These are phyloP conservation scores for Saccharomycopsis fibuligera DNA, from an alignment of 805 yeast genomes.

Conservation along the genomic window DNA sequence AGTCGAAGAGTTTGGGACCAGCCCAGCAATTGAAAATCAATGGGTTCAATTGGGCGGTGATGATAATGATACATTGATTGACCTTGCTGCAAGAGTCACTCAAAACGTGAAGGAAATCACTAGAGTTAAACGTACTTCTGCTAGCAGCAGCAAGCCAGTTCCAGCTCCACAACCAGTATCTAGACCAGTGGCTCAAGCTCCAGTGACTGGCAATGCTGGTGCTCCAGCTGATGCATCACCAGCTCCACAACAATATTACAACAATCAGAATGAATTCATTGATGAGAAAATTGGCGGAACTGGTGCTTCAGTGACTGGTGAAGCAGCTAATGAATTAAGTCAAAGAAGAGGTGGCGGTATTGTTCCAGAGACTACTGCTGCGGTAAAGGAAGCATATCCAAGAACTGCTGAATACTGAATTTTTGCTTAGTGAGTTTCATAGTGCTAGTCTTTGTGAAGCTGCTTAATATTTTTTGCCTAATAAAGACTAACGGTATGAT, in stretches of 20 bases:
- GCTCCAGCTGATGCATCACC: too few species aligned
- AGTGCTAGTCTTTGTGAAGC: too few species aligned
- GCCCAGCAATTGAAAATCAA: conserved; percentile 5
- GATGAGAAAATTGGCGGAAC: conserved; percentile 8
- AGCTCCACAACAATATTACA: background rate
- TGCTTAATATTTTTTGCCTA: too few species aligned
- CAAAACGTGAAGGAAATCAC: conserved; percentile 14
- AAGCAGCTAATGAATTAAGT: background rate
- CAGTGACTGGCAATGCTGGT: background rate
- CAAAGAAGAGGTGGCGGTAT: conserved; percentile 3
- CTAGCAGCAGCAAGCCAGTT: background rate
- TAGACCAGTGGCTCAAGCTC: background rate
- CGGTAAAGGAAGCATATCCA: conserved; percentile 9
- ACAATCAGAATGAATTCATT: background rate
- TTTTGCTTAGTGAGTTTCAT: background rate
- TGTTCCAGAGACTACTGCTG: conserved; percentile 5
- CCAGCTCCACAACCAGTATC: conserved; percentile 1
- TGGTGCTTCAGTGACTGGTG: conserved; percentile 10
- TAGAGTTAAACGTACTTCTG: conserved; percentile 7
- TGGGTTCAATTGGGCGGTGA: conserved; percentile 11
- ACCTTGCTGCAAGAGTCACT: conserved; percentile 8
- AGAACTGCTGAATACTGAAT: conserved; percentile 2
- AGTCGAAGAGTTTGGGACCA: background rate
- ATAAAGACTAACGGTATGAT: too few species aligned
- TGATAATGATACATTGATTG: conserved; percentile 1